Conservation (phyloP, 257 asterid genomes). For the Ilex asprella region DNA sequence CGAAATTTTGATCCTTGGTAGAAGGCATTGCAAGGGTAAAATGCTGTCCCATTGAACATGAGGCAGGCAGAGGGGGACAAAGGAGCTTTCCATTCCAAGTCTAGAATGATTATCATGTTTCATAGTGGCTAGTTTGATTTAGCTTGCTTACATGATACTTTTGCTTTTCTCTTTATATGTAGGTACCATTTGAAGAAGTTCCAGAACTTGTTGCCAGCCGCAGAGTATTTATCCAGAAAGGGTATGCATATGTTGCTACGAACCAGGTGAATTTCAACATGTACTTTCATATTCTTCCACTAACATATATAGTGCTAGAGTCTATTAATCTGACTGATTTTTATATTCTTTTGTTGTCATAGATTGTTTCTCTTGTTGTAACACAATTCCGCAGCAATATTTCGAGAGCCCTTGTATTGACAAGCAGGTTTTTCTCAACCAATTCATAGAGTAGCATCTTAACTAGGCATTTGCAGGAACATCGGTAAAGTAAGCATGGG, state of each 20-base stretch:
- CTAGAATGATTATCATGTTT: too few relatives aligned
- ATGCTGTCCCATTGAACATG: too few relatives aligned
- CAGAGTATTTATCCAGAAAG: slow-evolving; percentile 69
- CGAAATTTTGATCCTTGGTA: too few relatives aligned
- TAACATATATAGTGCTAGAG: slow-evolving; percentile 4
- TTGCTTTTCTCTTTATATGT: slow-evolving; percentile 15
- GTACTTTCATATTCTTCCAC: slow-evolving; percentile 14
- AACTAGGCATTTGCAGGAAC: too few relatives aligned
- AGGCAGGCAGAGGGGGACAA: too few relatives aligned
- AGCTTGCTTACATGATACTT: slow-evolving; percentile 7
- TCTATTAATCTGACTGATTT: slow-evolving; percentile 13
- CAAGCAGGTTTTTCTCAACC: slow-evolving; percentile 59
- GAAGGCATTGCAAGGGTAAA: too few relatives aligned
- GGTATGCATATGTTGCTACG: slow-evolving; percentile 84
- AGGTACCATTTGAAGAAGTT: slow-evolving; percentile 99
- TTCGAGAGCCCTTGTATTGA: slow-evolving; percentile 86
- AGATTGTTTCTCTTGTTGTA: slow-evolving; percentile 81
- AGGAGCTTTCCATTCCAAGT: too few relatives aligned
- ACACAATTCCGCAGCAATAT: slow-evolving; percentile 80
- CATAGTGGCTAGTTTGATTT: background rate
- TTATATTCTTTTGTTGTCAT: slow-evolving; percentile 17
- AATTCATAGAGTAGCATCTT: too few relatives aligned
- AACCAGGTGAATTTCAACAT: slow-evolving; percentile 49
- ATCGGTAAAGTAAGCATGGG: too few relatives aligned
- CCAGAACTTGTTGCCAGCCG: slow-evolving; percentile 88